A percentile compares a stretch with the other conserved stretches of the same genome.
Evolutionary conservation across 2,329 filamentous ascomycete genomes (phyloP).

Genomic region (Fusarium tricinctum): DNA sequence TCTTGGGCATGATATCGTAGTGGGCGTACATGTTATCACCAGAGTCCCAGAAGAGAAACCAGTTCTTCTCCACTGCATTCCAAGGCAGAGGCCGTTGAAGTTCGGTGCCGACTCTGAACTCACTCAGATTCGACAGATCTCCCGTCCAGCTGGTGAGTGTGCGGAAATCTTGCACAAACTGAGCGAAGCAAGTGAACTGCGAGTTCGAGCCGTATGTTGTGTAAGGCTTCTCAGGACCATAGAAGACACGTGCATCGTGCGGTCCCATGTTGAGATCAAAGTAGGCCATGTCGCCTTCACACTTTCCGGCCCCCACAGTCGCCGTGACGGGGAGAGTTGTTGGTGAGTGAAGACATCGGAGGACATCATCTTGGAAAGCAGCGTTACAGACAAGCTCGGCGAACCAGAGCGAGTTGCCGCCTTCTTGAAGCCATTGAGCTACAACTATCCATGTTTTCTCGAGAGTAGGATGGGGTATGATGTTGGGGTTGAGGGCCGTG

Average conservation of each 20-base stretch:
- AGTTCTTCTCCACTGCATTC: constrained; percentile 70
- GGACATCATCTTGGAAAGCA: constrained; percentile 57
- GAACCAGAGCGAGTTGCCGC: constrained; percentile 52
- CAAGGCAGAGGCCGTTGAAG: constrained; percentile 64
- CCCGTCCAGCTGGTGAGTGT: constrained; percentile 61
- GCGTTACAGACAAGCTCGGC: constrained; percentile 66
- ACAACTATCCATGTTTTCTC: constrained; percentile 65
- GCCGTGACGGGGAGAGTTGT: constrained; percentile 61
- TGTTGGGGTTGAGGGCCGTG: constrained; percentile 66
- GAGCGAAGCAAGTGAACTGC: constrained; percentile 67
- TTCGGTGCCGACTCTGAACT: constrained; percentile 63
- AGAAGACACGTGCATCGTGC: constrained; percentile 71
- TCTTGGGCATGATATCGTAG: constrained; percentile 65
- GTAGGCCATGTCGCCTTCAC: constrained; percentile 59
- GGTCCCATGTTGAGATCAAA: constrained; percentile 64
- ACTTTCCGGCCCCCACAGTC: constrained; percentile 60
- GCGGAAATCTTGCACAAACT: constrained; percentile 69
- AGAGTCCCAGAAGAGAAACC: constrained; percentile 71
- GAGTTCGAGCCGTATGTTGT: constrained; percentile 70
- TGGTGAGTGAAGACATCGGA: constrained; percentile 60
- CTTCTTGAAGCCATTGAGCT: constrained; percentile 59
- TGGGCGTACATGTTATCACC: constrained; percentile 63
- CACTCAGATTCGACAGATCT: constrained; percentile 43
- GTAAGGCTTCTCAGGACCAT: constrained; percentile 65
- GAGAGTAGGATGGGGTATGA: constrained; percentile 67